Percentiles rank a stretch among this genome's conserved stretches.
Evolutionary conservation across 2,329 filamentous ascomycete species (phyloP).

Genomic region (Ceratocystis lukuohia): DNA sequence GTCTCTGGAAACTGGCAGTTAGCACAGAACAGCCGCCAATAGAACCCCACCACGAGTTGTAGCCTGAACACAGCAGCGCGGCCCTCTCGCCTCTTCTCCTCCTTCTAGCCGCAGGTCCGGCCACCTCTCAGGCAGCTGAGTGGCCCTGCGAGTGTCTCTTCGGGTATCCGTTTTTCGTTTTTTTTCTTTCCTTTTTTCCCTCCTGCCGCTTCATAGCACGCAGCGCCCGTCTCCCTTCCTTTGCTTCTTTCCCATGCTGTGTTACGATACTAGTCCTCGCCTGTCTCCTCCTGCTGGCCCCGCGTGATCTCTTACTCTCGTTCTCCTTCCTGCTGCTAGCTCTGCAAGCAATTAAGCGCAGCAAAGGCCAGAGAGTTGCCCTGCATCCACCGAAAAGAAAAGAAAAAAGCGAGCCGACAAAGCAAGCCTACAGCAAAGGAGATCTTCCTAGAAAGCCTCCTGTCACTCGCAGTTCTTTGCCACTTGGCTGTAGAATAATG

Average conservation of each 20-base stretch:
- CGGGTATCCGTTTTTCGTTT: not conserved
- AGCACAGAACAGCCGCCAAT: not conserved
- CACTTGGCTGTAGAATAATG: not conserved
- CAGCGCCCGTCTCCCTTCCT: not conserved
- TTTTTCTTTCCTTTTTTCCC: not conserved
- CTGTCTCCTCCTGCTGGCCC: not conserved
- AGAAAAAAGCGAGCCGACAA: not conserved
- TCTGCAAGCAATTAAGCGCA: not conserved
- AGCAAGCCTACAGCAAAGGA: not conserved
- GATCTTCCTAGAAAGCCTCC: not conserved
- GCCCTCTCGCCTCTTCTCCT: not conserved
- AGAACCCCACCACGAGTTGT: not conserved
- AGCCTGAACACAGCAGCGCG: not conserved
- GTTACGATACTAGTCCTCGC: not conserved
- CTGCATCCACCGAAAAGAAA: not conserved
- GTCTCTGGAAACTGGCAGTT: not conserved
- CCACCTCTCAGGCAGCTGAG: not conserved
- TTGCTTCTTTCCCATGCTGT: not conserved
- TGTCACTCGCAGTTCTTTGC: slow-evolving; percentile 1
- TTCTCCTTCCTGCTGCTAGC: not conserved
- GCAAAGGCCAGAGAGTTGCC: slow-evolving; percentile 5
- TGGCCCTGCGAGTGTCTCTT: not conserved
- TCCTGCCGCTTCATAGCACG: not conserved
- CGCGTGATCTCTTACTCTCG: not conserved
- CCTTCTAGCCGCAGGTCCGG: not conserved